Conservation (phyloP, 1,284 basidiomycete genomes). For the Naganishia liquefaciens region DNA sequence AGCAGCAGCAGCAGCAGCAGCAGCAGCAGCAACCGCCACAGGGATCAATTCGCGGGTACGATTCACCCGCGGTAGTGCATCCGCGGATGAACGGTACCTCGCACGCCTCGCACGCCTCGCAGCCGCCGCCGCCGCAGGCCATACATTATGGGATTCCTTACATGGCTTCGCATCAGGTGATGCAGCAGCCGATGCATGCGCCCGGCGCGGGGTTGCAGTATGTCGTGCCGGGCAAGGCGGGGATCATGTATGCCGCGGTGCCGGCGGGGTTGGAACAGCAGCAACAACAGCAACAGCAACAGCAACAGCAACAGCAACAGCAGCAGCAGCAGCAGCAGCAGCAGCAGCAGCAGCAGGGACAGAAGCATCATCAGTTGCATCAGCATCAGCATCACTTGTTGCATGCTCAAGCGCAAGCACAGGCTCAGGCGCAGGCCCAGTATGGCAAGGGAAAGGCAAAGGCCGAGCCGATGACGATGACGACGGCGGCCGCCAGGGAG, state of each 20-base stretch:
- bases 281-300: conserved; percentile 2
- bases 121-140: neutral
- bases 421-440: neutral
- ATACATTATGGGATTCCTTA: conserved; percentile 21
- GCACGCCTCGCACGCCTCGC: neutral
- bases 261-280: conserved; percentile 2
- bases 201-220: conserved; percentile 13
- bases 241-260: conserved; percentile 21
- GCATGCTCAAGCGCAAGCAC: neutral
- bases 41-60: conserved; percentile 15
- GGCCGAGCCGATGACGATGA: neutral
- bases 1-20: neutral
- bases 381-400: conserved; percentile 14
- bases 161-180: conserved; percentile 13
- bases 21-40: neutral
- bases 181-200: neutral
- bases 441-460: conserved; percentile 1
- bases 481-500: too few relatives aligned
- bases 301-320: conserved; percentile 9
- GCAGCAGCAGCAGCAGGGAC: conserved; percentile 3
- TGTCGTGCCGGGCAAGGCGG: conserved; percentile 3
- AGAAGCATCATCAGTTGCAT: neutral
- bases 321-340: conserved; percentile 9
- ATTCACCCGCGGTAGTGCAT: conserved; percentile 1
- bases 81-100: conserved; percentile 13